Evolutionary conservation across 371 early-diverging fungal species (phyloP), one percentile per base, ranked within the genome.

Genomic region (Furculomyces boomerangus): DNA sequence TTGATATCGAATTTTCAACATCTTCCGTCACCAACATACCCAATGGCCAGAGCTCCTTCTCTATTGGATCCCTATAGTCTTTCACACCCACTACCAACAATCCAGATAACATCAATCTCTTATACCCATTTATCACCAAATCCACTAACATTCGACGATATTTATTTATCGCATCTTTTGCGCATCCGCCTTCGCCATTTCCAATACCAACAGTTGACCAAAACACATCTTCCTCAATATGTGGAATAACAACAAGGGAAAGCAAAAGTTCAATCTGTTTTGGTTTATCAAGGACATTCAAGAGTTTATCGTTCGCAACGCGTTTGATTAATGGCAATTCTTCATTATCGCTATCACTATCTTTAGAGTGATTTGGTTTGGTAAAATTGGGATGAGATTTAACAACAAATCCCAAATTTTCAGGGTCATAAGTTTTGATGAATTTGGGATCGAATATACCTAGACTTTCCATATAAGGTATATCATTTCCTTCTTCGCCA

Each of bases 21-120:
- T 88, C 87, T 60, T 87, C 86, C 49, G 79, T 59, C 0, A 88
- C 71, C 1, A 88, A 73, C 77, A 90, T 74, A 0, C 80, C 71
- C 46, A 88, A 57, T 0, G 89, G 89, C 67, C 81, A 79, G 39
- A 87, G 63, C 30, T 14, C 29, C 49, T 77, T 78, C 2, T 76
- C 79, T 14, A 48, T 46, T 10, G 59, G 61, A 25, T 65, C 60
- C n/a, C 88, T 74, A 8, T 80, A 57, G 48, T 88, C 88, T 68
- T 83, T 79, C 1, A 77, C 70, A 0, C 87, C 88, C 2, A 86
- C 67, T 13, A 84, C 71, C 18, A 86, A 66, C 54, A 82, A 66
- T 0, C 88, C 88, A 0, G 74, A 67, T 0, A 74, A 67, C 1
- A 75, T 71, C 8, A 88, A 65, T 2, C 71, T 71, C 20, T 53